Base-by-base conservation (phyloP, 495 filamentous ascomycete genomes). In the Pyrenopolyporus hunteri region DNA sequence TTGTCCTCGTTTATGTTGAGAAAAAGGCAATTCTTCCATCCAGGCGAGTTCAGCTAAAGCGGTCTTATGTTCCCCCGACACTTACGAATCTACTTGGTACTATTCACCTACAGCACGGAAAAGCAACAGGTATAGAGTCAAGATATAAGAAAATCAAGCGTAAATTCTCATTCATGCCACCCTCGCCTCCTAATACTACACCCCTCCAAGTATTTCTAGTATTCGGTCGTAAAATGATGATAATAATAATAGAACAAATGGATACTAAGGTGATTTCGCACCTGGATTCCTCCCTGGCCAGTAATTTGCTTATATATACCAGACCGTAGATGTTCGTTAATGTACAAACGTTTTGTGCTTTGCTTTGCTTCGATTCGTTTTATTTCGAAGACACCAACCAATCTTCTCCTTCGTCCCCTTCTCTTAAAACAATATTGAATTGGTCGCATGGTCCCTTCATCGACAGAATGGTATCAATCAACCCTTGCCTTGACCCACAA, bases 241-340 rank as follows among this genome's bases (percentile, higher is more conserved):
- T 20, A 42, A 42, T 22, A 42, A 33, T 9, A 23, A 23, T 42
- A 17, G 23, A 23, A 42, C n/a, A n/a, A n/a, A n/a, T n/a, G n/a
- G n/a, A n/a, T n/a, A n/a, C n/a, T n/a, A 37, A 56, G 44, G 37
- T 49, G 39, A 63, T 43, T 49, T 40, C 5, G 9, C 37, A 50
- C n/a, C 52, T 39, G 32, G 47, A 31, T 33, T 57, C 53, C 53
- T 52, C 52, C 36, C 39, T 20, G 46, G 59, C 23, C 44, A 39
- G 31, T 37, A 32, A 14, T 33, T 48, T 39, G 35, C 54, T 57
- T 42, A 42, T 57, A 57, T 42, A 42, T 57, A 57, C 39, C 47
- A 29, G 33, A 42, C 59, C 39, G 20, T 63, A 63, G 51, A 63
- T 31, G 6, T n/a, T 63, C 59, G 59, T 57, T 62, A 63, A 52